Evolutionary conservation across 257 asterid species (phyloP).

Genomic region (Solanum ossicruentum): DNA sequence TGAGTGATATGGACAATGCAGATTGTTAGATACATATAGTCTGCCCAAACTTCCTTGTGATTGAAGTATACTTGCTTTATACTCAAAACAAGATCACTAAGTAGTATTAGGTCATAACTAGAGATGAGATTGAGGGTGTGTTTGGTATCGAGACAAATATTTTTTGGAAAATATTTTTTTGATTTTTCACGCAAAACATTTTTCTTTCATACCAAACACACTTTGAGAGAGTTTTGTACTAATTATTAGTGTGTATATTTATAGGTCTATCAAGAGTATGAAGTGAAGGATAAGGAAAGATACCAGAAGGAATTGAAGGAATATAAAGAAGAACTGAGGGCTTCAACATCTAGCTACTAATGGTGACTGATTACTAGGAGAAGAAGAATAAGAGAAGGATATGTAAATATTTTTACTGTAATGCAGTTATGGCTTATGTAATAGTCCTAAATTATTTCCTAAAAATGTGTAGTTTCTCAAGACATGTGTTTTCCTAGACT

Average conservation of each 20-base stretch:
- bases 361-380: background rate
- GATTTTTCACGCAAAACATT: background rate
- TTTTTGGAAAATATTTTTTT: background rate
- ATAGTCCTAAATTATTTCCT: background rate
- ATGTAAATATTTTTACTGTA: no score
- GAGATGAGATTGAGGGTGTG: background rate
- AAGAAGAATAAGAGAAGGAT: background rate
- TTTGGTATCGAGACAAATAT: background rate
- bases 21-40: background rate
- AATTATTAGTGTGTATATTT: conserved; percentile 3
- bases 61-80: background rate
- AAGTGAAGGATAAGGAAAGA: conserved; percentile 62
- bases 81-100: no score
- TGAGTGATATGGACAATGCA: background rate
- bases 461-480: background rate
- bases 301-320: conserved; percentile 47
- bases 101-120: background rate
- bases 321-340: conserved; percentile 38
- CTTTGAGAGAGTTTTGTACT: background rate
- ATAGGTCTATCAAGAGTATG: conserved; percentile 55
- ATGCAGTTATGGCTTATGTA: background rate
- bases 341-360: background rate
- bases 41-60: background rate
- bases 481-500: background rate
- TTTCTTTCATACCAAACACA: background rate